Base-by-base conservation (phyloP, 257 asterid genomes). In the Plantago elongata region DNA sequence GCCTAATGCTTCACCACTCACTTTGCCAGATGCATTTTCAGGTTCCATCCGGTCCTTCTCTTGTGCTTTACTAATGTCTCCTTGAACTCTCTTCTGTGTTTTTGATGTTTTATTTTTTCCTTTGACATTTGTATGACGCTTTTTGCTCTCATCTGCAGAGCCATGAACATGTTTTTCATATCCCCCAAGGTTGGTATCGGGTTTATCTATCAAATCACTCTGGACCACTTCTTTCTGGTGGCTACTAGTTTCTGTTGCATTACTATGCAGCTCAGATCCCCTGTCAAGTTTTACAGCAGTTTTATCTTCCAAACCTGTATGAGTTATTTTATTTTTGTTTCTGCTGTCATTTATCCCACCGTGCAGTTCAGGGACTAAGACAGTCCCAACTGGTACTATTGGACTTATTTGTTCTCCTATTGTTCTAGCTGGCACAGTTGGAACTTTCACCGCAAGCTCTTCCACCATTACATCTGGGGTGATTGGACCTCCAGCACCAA, bases 61-160 rank as follows among this genome's bases (percentile, higher is more conserved):
- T 15, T 45, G 37, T 17, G 52, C 15, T 22, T 60, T 34, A 57
- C 46, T 57, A 11, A 56, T 34, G 55, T 17, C 10, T 38, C 71
- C 51, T 61, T 69, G 62, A 18, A 64, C 66, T 62, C 72, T 52
- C 69, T 64, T 51, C 48, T 5, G 44, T 10, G 56, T 63, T 11
- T 45, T 52, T 52, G 15, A 14, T 16, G 16, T 38, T 47, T 64
- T 69, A 52, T 29, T 69, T 57, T 64, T 29, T 18, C 43, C 77
- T 17, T 68, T 73, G 12, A 54, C n/a, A 51, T 13, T 48, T 46
- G 61, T 49, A 47, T 45, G 60, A 7, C 14, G 72, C 51, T 59
- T 27, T 61, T 47, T 62, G 54, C 44, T 60, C 38, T 34, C 51
- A 17, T 45, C 63, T 3, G 9, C 46, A 27, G 16, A 27, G 54